These are phyloP conservation scores for Pichia nanzhaoensis DNA, from an alignment of 805 yeast species.

Conservation along the genomic window DNA sequence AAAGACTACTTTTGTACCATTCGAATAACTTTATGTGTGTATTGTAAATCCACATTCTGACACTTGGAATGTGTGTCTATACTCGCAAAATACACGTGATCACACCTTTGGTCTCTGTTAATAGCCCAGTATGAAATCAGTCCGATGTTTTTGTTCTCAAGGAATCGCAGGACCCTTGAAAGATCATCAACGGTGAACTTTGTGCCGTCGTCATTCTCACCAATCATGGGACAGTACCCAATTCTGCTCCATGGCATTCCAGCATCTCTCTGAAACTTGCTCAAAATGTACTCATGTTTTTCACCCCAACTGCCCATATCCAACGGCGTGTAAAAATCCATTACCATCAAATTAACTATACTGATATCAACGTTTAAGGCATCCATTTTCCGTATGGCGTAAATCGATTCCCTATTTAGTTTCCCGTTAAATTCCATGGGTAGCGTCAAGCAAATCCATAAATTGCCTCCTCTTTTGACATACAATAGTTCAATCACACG, in stretches of 20 bases:
- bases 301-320: constrained; percentile 23
- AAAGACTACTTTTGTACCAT: not conserved
- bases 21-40: constrained; percentile 12
- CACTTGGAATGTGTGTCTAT: constrained; percentile 20
- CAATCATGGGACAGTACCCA: constrained; percentile 32
- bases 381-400: constrained; percentile 14
- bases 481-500: constrained; percentile 1
- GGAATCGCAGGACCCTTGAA: constrained; percentile 19
- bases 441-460: constrained; percentile 22
- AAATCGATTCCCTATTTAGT: constrained; percentile 14
- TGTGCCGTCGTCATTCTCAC: constrained; percentile 27
- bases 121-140: constrained; percentile 28
- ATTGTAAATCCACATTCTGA: constrained; percentile 20
- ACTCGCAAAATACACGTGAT: not conserved
- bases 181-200: constrained; percentile 21
- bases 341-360: constrained; percentile 25
- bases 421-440: constrained; percentile 27
- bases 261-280: constrained; percentile 13
- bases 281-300: constrained; percentile 25
- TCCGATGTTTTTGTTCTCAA: constrained; percentile 18
- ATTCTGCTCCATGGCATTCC: constrained; percentile 19
- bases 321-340: constrained; percentile 29
- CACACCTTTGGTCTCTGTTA: constrained; percentile 26
- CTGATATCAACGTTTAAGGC: constrained; percentile 10
- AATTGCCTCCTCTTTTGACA: not conserved